Percentiles rank a stretch among this genome's conserved stretches.
Evolutionary conservation across 352 stramenopile species (phyloP).

Genomic region (Peronosclerospora sorghi): DNA sequence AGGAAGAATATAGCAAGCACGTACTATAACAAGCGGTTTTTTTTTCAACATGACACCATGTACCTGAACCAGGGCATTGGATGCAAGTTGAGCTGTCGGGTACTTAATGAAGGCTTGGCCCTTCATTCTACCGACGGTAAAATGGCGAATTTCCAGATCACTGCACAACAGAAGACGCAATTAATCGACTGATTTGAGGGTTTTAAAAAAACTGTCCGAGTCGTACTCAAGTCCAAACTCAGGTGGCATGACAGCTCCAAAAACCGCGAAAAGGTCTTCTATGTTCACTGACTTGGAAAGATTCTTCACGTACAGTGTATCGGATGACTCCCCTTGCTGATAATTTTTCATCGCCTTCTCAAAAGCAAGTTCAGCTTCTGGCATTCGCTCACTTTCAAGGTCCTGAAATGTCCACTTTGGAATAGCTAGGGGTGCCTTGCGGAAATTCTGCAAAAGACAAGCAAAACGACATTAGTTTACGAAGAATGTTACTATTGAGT

Average conservation of each 20-base stretch:
- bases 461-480: background rate
- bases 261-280: slow-evolving; percentile 35
- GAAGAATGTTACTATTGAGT: background rate
- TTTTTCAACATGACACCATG: slow-evolving; percentile 66
- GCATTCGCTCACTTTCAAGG: slow-evolving; percentile 18
- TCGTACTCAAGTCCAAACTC: slow-evolving; percentile 18
- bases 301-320: slow-evolving; percentile 78
- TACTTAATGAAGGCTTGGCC: slow-evolving; percentile 80
- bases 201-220: background rate
- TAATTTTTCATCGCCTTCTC: slow-evolving; percentile 74
- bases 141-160: slow-evolving; percentile 45
- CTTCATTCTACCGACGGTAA: slow-evolving; percentile 75
- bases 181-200: no score
- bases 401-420: slow-evolving; percentile 17
- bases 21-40: slow-evolving; percentile 77
- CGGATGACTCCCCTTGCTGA: slow-evolving; percentile 31
- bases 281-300: slow-evolving; percentile 41
- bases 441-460: slow-evolving; percentile 17
- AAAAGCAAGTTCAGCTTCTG: slow-evolving; percentile 5
- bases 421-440: background rate
- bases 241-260: slow-evolving; percentile 29
- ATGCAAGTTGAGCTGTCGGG: slow-evolving; percentile 35
- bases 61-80: slow-evolving; percentile 32
- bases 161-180: slow-evolving; percentile 16
- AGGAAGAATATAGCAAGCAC: slow-evolving; percentile 7